Conservation (phyloP, 306 rosid genomes). For the Herpetospermum pedunculosum region DNA sequence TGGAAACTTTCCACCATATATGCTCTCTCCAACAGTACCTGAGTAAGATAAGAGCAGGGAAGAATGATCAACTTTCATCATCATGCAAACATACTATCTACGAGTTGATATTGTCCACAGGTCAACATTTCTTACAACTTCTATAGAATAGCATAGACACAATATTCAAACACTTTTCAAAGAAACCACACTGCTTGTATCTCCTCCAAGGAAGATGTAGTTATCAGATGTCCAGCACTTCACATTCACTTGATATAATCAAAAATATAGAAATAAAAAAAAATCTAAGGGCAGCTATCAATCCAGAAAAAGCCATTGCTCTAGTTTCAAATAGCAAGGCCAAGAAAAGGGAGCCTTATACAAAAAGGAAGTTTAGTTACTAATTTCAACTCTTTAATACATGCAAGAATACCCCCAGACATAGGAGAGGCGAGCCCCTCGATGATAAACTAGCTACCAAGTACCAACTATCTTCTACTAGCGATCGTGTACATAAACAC, state of each 20-base stretch:
- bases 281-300: not conserved
- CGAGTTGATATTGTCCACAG: not conserved
- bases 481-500: not conserved
- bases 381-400: not conserved
- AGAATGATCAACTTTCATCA: constrained; percentile 3
- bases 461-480: not conserved
- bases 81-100: not conserved
- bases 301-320: not conserved
- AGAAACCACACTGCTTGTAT: not conserved
- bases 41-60: constrained; percentile 14
- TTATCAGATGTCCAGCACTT: not conserved
- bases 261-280: not conserved
- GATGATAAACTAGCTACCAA: not conserved
- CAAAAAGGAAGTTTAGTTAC: not conserved
- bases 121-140: not conserved
- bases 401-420: not conserved
- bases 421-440: not conserved
- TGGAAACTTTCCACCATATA: constrained; percentile 74
- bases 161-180: not conserved
- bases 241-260: not conserved
- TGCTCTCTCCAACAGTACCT: constrained; percentile 97
- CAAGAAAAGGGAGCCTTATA: not conserved
- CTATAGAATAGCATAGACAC: not conserved
- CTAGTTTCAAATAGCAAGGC: not conserved
- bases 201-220: not conserved